Base-by-base conservation (phyloP, 2,329 filamentous ascomycete genomes). In the Curvularia hawaiiensis region DNA sequence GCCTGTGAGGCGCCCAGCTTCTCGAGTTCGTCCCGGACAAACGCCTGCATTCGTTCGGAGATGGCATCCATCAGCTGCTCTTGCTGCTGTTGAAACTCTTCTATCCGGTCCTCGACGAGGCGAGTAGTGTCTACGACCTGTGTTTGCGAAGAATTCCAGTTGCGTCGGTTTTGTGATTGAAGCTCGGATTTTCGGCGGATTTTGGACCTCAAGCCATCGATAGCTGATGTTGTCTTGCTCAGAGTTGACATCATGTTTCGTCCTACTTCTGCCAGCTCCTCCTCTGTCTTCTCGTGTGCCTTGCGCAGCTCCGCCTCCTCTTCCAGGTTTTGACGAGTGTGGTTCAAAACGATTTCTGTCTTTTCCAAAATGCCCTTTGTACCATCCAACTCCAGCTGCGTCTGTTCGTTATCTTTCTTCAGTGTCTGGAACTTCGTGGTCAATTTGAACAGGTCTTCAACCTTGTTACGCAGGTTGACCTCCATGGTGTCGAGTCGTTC, bases 401-500 rank as follows among this genome's bases (percentile, higher is more conserved):
- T 92, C 18, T 85, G 83, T 64, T 99, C 94, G 60, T 96, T 90
- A 60, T 97, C 92, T 72, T 93, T 92, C 77, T 95, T 97, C 67
- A 98, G 78, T 0, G 85, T 88, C 78, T 93, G 92, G 74, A 98
- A 96, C 63, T 87, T 92, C 41, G 89, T 92, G 0, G 91, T 97
- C 38, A 98, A 79, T 11, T 87, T 86, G 74, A 96, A 93, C 0
- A 99, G 82, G 74, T 99, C 93, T 69, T 98, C 92, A 2, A 96
- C 89, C 75, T 97, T 98, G 79, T 96, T 95, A 22, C 92, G 88
- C 53, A 99, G 81, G 69, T 95, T 97, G 38, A 85, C 85, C 75
- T 99, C 95, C 79, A 98, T 89, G 0, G 91, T 93, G 72, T 96
- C 92, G 46, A 99, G 92, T 75, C 92, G 94, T 65, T 94, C 92